Percentiles rank a stretch among this genome's conserved stretches.
phyloP scores from a whole-genome alignment of 371 early-diverging fungal genomes.

The Zychaea mexicana region DNA sequence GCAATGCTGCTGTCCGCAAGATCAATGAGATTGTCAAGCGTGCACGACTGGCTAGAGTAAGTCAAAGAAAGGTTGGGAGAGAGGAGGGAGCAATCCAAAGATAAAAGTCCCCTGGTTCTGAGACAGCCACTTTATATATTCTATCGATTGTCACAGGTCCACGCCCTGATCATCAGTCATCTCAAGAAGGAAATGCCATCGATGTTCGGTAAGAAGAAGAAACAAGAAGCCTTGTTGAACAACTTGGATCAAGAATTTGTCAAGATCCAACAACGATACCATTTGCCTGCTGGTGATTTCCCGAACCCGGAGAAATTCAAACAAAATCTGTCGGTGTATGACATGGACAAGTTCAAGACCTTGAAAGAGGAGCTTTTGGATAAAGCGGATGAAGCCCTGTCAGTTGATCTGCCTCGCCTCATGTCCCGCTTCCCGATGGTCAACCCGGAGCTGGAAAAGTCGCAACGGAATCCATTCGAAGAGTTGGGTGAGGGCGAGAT shows the following conservation, averaged over 20 bases:
- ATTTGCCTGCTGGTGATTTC: constrained; percentile 65
- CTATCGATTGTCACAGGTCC: constrained; percentile 46
- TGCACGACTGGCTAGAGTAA: constrained; percentile 74
- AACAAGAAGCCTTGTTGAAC: constrained; percentile 64
- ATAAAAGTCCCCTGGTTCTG: no score
- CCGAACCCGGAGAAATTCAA: constrained; percentile 62
- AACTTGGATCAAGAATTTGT: constrained; percentile 67
- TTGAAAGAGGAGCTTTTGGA: constrained; percentile 62
- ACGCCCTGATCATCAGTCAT: constrained; percentile 85
- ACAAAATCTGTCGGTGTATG: constrained; percentile 58
- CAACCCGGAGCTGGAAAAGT: constrained; percentile 48
- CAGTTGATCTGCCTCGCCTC: constrained; percentile 63
- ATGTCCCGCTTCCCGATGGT: constrained; percentile 67
- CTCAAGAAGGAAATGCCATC: constrained; percentile 84
- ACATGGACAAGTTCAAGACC: constrained; percentile 72
- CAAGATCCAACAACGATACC: constrained; percentile 67
- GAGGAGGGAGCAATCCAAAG: not conserved
- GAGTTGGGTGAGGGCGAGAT: constrained; percentile 36
- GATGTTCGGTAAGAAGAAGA: constrained; percentile 80
- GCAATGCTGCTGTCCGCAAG: constrained; percentile 87
- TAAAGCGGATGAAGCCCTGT: constrained; percentile 62
- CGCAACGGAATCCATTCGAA: constrained; percentile 59
- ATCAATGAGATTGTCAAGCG: constrained; percentile 92
- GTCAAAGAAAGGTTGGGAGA: not conserved
- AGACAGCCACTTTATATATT: no score